Percentiles rank a stretch among this genome's conserved stretches.
phyloP scores from a whole-genome alignment of 139 green algal species.

The Gonium pectorale region DNA sequence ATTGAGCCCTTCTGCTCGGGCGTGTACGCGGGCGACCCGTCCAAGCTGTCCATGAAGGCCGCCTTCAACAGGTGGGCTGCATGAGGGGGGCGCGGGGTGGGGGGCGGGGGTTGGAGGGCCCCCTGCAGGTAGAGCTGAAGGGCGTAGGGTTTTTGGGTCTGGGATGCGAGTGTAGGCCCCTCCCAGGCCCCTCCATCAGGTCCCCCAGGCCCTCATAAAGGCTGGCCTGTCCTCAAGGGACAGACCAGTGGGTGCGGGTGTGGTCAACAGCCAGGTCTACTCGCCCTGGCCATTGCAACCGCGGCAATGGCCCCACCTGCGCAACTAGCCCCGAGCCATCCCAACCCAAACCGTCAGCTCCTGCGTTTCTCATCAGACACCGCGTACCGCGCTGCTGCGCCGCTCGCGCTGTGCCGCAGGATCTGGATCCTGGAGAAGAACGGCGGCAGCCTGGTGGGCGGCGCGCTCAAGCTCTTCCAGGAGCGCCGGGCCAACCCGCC shows the following conservation, averaged over 20 bases:
- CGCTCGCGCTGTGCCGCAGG: conserved; percentile 39
- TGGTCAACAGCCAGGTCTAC: too few relatives aligned
- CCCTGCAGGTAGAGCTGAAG: background rate
- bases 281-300: too few relatives aligned
- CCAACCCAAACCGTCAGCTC: too few relatives aligned
- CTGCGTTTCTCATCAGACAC: too few relatives aligned
- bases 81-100: background rate
- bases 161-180: too few relatives aligned
- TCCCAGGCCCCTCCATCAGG: too few relatives aligned
- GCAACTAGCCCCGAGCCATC: too few relatives aligned
- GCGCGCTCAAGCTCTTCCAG: conserved; percentile 88
- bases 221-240: too few relatives aligned
- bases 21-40: conserved; percentile 97
- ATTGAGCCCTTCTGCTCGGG: conserved; percentile 99
- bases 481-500: conserved; percentile 74
- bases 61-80: conserved; percentile 90
- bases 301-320: background rate
- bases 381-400: too few relatives aligned
- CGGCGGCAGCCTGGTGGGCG: conserved; percentile 93
- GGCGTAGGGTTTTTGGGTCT: too few relatives aligned
- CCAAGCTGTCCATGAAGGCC: conserved; percentile 97
- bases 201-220: too few relatives aligned
- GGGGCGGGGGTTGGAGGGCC: background rate
- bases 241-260: too few relatives aligned
- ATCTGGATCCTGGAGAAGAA: conserved; percentile 92